A percentile compares a stretch with the other conserved stretches of the same genome.
Conservation (phyloP, 2,329 filamentous ascomycete genomes). For the Cryphonectria radicalis region DNA sequence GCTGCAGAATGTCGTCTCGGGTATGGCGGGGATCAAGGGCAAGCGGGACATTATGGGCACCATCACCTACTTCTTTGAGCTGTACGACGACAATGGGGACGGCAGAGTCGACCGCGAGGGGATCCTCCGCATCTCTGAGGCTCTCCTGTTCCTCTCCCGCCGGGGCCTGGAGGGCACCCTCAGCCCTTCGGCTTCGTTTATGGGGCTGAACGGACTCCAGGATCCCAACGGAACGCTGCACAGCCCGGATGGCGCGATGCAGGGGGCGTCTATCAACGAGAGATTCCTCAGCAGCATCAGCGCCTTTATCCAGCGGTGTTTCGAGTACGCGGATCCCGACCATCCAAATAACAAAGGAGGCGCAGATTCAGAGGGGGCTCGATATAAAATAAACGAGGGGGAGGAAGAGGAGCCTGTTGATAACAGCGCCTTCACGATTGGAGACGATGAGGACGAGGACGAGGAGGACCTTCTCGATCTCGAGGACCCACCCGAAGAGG, state of each 20-base stretch:
- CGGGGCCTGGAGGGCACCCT: slow-evolving; percentile 80
- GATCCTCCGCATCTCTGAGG: slow-evolving; percentile 92
- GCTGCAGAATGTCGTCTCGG: slow-evolving; percentile 89
- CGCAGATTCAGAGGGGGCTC: not conserved
- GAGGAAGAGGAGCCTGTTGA: slow-evolving; percentile 44
- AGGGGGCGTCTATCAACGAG: slow-evolving; percentile 74
- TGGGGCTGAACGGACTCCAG: slow-evolving; percentile 53
- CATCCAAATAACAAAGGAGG: slow-evolving; percentile 65
- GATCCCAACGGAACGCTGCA: slow-evolving; percentile 36
- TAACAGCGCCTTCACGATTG: slow-evolving; percentile 70
- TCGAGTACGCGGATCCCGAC: slow-evolving; percentile 96
- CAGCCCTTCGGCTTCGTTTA: slow-evolving; percentile 65
- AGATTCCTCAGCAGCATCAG: slow-evolving; percentile 91
- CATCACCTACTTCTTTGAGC: slow-evolving; percentile 96
- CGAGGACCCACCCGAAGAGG: slow-evolving; percentile 46
- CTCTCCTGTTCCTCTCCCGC: slow-evolving; percentile 87
- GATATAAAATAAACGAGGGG: slow-evolving; percentile 30
- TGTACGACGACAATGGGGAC: slow-evolving; percentile 92
- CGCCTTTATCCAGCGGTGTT: slow-evolving; percentile 93
- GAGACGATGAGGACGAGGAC: slow-evolving; percentile 61
- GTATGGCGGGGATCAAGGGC: slow-evolving; percentile 88
- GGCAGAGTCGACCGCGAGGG: slow-evolving; percentile 94
- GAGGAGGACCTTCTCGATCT: slow-evolving; percentile 66
- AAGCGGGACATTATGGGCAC: slow-evolving; percentile 96
- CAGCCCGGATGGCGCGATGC: slow-evolving; percentile 45